These are phyloP conservation scores for Neoboletus subvelutipes DNA, from an alignment of 768 basidiomycete genomes.

Conservation along the genomic window DNA sequence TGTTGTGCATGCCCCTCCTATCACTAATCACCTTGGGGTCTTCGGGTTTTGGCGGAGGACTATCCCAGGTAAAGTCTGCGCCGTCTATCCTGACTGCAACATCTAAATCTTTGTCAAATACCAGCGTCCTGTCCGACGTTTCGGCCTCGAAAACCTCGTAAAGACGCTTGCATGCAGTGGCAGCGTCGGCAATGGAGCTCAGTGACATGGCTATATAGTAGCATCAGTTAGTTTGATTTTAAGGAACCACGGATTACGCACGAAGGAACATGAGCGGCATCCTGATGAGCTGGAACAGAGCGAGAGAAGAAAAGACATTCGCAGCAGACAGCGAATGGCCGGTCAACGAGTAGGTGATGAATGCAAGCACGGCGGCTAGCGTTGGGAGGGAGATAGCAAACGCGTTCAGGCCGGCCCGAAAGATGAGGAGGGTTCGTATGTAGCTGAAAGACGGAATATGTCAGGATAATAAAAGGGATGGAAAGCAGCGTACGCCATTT, in stretches of 20 bases:
- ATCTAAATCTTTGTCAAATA: conserved; percentile 53
- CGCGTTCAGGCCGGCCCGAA: conserved; percentile 66
- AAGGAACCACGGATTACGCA: conserved; percentile 21
- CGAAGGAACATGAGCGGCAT: conserved; percentile 76
- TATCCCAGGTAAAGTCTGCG: conserved; percentile 87
- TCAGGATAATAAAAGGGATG: conserved; percentile 4
- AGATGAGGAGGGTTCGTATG: conserved; percentile 63
- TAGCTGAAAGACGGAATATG: conserved; percentile 38
- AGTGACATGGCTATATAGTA: conserved; percentile 57
- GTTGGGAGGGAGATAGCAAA: conserved; percentile 71
- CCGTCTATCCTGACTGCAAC: conserved; percentile 64
- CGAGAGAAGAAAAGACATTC: conserved; percentile 79
- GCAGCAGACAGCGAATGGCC: conserved; percentile 70
- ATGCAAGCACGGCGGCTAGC: conserved; percentile 74
- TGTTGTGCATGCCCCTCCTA: conserved; percentile 2
- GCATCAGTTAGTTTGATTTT: conserved; percentile 6
- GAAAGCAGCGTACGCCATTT: conserved; percentile 52
- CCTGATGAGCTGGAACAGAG: conserved; percentile 80
- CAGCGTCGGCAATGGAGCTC: conserved; percentile 80
- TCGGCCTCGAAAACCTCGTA: conserved; percentile 85
- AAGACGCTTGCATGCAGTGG: conserved; percentile 76
- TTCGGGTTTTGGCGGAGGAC: conserved; percentile 54
- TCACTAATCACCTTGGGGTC: conserved; percentile 20
- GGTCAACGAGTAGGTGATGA: conserved; percentile 72
- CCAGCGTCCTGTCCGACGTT: conserved; percentile 55